phyloP scores from a whole-genome alignment of 2,329 filamentous ascomycete species.

The Calcarisporium arbuscula region DNA sequence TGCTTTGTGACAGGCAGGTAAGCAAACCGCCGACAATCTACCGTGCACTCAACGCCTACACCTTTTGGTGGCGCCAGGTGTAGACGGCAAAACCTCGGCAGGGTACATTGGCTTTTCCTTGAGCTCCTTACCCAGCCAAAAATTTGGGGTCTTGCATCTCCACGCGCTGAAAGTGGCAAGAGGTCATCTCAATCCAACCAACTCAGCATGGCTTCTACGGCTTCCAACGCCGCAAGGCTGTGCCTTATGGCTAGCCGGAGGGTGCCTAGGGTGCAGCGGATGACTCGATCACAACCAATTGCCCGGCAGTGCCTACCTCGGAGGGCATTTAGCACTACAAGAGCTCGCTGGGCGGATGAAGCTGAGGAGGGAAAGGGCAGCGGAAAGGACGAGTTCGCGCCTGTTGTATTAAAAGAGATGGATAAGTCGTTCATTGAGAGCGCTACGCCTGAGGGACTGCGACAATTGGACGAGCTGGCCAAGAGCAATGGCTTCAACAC shows the following conservation, averaged over 20 bases:
- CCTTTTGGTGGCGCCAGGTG: background rate
- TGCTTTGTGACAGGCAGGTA: too few relatives aligned
- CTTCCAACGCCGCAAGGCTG: slow-evolving; percentile 30
- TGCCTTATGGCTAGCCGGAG: slow-evolving; percentile 28
- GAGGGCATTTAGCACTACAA: slow-evolving; percentile 25
- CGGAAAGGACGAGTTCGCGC: slow-evolving; percentile 16
- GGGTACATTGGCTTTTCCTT: slow-evolving; percentile 1
- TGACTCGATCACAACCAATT: slow-evolving; percentile 18
- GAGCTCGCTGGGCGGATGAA: slow-evolving; percentile 11
- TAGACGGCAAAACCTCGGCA: slow-evolving; percentile 20
- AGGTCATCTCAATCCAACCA: slow-evolving; percentile 16
- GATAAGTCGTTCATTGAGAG: slow-evolving; percentile 22
- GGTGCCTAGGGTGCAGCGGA: slow-evolving; percentile 16
- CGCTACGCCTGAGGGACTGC: slow-evolving; percentile 24
- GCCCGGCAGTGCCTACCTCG: slow-evolving; percentile 14
- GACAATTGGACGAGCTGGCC: slow-evolving; percentile 27
- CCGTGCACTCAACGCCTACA: too few relatives aligned
- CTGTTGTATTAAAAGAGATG: slow-evolving; percentile 23
- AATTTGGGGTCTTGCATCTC: slow-evolving; percentile 21
- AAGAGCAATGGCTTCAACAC: slow-evolving; percentile 26
- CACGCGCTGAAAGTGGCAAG: slow-evolving; percentile 15
- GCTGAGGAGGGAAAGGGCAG: slow-evolving; percentile 18
- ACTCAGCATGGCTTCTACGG: slow-evolving; percentile 32
- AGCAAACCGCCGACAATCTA: too few relatives aligned
- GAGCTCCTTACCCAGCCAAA: slow-evolving; percentile 19